Evolutionary conservation across 331 rosid genomes (phyloP).

Genomic region (Malus hybrid): DNA sequence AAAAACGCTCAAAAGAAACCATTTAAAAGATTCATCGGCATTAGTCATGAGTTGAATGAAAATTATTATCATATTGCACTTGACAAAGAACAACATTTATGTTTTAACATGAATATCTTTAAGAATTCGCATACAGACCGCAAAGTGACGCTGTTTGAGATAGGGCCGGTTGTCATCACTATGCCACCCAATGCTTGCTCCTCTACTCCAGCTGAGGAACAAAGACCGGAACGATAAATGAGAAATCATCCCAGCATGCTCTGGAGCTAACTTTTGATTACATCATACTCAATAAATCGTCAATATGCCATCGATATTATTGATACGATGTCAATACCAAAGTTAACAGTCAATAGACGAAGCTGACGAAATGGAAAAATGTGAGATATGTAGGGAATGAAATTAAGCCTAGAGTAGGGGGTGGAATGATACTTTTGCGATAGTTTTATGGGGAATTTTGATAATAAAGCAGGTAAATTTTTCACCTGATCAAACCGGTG

Average conservation of each 20-base stretch:
- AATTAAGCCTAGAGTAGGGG: too few species aligned
- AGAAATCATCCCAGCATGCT: background rate
- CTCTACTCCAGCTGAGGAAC: slow-evolving; percentile 70
- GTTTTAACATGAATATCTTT: background rate
- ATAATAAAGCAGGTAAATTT: too few species aligned
- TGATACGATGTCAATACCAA: too few species aligned
- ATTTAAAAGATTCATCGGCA: background rate
- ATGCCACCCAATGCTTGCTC: slow-evolving; percentile 98
- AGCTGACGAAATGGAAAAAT: too few species aligned
- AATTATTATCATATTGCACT: background rate
- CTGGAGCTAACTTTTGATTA: too few species aligned
- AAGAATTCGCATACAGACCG: slow-evolving; percentile 39
- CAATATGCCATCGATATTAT: too few species aligned
- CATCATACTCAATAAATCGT: too few species aligned
- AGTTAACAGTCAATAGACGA: too few species aligned
- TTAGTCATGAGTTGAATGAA: background rate
- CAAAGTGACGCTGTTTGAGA: slow-evolving; percentile 76
- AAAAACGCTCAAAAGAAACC: background rate
- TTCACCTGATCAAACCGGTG: slow-evolving; percentile 87
- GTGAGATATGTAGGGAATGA: too few species aligned
- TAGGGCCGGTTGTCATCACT: slow-evolving; percentile 91
- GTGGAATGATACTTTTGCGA: too few species aligned
- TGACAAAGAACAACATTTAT: background rate
- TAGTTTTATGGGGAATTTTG: too few species aligned
- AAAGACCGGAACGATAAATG: background rate